Conservation (phyloP, 495 filamentous ascomycete genomes). For the Neurospora sp. region DNA sequence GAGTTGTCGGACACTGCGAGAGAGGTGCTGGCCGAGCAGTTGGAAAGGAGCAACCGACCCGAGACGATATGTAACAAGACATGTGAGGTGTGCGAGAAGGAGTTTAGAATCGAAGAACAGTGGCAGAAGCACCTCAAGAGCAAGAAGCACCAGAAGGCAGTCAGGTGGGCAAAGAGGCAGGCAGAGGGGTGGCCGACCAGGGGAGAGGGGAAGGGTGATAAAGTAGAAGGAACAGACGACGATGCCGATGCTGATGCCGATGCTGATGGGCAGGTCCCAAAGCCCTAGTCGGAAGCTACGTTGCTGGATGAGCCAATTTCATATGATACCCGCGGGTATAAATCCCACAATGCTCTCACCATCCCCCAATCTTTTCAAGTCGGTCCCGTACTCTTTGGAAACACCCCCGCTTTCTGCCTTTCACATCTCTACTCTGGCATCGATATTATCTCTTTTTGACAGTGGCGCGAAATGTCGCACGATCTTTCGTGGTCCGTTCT, state of each 20-base stretch:
- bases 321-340: background rate
- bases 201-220: background rate
- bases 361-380: background rate
- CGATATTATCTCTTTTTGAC: background rate
- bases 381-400: background rate
- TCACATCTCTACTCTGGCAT: background rate
- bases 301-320: background rate
- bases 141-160: slow-evolving; percentile 40
- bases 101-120: slow-evolving; percentile 55
- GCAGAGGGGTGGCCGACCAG: background rate
- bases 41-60: slow-evolving; percentile 36
- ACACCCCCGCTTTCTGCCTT: background rate
- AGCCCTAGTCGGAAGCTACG: background rate
- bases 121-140: slow-evolving; percentile 71
- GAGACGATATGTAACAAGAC: slow-evolving; percentile 41
- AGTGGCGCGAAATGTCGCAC: background rate
- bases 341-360: background rate
- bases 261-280: background rate
- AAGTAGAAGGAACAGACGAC: background rate
- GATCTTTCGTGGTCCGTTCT: background rate
- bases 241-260: background rate
- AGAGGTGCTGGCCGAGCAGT: slow-evolving; percentile 43
- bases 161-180: slow-evolving; percentile 16
- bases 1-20: slow-evolving; percentile 51
- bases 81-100: slow-evolving; percentile 67